Evolutionary conservation across 169 alveolate genomes (phyloP).

Genomic region (Plasmodium falciparum): DNA sequence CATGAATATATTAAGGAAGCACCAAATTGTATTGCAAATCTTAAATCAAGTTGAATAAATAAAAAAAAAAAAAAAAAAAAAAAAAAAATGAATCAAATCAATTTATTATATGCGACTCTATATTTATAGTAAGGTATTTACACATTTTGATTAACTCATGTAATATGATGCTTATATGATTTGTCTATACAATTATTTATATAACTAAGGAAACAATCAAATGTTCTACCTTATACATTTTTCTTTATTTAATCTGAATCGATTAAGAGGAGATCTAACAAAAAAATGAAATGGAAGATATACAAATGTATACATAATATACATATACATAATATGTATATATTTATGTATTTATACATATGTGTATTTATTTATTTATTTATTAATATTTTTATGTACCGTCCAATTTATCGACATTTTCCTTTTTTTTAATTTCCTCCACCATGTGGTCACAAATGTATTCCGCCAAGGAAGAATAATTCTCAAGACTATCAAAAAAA

Average conservation of each 20-base stretch:
- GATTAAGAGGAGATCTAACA: constrained; percentile 12
- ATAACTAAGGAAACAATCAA: no score
- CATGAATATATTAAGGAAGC: neutral
- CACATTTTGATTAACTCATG: no score
- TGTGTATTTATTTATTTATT: no score
- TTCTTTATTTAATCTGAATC: constrained; percentile 16
- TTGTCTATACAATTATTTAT: no score
- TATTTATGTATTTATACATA: neutral
- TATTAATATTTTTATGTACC: constrained; percentile 11
- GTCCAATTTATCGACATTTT: constrained; percentile 14
- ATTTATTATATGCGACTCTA: no score
- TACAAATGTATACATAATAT: neutral
- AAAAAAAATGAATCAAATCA: neutral
- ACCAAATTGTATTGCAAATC: no score
- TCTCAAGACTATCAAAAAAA: constrained; percentile 14
- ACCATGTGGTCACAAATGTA: constrained; percentile 55
- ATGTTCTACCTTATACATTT: no score
- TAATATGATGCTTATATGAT: neutral
- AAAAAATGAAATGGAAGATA: neutral
- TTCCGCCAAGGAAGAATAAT: constrained; percentile 37
- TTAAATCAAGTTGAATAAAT: constrained; percentile 6
- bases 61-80: neutral
- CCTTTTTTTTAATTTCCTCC: constrained; percentile 38
- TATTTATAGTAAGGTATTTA: no score
- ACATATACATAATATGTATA: neutral